Evolutionary conservation across 208 protist genomes (phyloP), one percentile per base, ranked within the genome.

Genomic region (Acanthamoeba healyi): DNA sequence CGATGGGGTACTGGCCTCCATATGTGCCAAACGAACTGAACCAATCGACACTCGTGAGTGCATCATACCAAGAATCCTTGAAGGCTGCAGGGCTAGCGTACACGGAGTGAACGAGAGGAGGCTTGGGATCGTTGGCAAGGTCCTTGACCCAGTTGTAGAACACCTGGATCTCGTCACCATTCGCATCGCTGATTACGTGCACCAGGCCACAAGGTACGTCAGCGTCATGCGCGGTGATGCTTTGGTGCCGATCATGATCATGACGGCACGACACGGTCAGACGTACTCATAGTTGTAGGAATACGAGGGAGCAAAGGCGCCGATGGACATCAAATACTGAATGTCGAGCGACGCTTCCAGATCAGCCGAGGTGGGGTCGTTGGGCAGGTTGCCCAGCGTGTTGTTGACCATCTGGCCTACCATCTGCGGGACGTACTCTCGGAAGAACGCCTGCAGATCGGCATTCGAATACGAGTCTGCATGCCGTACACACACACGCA

Each of bases 101-200:
- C 63, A 94, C 65, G 22, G 92, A 94, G 32, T 94, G 92, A 93
- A 94, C 74, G 40, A 86, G 65, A 87, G 92, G 92, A 93, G 92
- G 92, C 32, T 19, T 94, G 24, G 92, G 77, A 32, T 94, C 92
- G 49, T 40, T 94, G 92, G 84, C 70, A 19, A 94, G 81, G 44
- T 94, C 92, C 26, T 19, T 82, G 29, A 90, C 92, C 49, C 65
- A 94, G 44, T 89, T 42, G 51, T 74, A 91, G 63, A 94, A 94
- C 26, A 67, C 91, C 49, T 72, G 36, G 88, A 86, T 86, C 67
- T 86, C 56, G 51, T 93, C 88, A 19, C 74, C 88, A 44, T 93
- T 81, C 88, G 90, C 36, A 56, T 86, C 44, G n/a, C 40, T 90
- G 36, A 22, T 4, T 22, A 49, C 32, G n/a, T 4, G 26, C 4